Evolutionary conservation across 2,329 filamentous ascomycete species (phyloP).

Genomic region (Fonsecaea monophora): DNA sequence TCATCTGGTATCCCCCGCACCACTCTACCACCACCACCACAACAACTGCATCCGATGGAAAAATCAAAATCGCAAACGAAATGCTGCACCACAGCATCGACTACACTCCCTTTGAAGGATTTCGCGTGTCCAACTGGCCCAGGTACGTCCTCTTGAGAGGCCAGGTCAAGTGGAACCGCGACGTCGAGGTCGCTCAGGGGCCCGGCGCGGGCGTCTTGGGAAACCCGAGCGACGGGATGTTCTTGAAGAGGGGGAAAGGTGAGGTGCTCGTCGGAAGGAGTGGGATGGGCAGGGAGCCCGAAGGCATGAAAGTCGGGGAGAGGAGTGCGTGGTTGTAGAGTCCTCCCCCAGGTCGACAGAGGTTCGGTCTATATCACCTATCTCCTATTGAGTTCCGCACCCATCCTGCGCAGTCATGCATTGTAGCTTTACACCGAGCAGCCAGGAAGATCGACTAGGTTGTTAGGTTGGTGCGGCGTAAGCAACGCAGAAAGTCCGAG

Average conservation of each 20-base stretch:
- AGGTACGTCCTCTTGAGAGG: constrained; percentile 46
- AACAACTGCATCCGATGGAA: background rate
- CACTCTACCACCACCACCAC: constrained; percentile 26
- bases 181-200: constrained; percentile 39
- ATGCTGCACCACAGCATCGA: constrained; percentile 48
- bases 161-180: constrained; percentile 44
- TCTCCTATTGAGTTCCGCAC: background rate
- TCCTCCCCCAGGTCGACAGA: too few relatives aligned
- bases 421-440: background rate
- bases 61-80: constrained; percentile 41
- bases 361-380: background rate
- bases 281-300: constrained; percentile 19
- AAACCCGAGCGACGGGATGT: constrained; percentile 44
- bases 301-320: constrained; percentile 33
- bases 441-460: too few relatives aligned
- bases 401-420: background rate
- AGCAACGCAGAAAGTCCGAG: too few relatives aligned
- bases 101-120: constrained; percentile 48
- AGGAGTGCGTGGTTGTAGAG: constrained; percentile 26
- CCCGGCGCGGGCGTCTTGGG: constrained; percentile 43
- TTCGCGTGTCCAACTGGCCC: constrained; percentile 46
- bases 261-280: constrained; percentile 34
- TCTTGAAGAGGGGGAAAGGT: constrained; percentile 48
- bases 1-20: constrained; percentile 50
- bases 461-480: too few relatives aligned